These are phyloP conservation scores for Aspergillus nidulans DNA, from an alignment of 495 filamentous ascomycete species.

Conservation along the genomic window DNA sequence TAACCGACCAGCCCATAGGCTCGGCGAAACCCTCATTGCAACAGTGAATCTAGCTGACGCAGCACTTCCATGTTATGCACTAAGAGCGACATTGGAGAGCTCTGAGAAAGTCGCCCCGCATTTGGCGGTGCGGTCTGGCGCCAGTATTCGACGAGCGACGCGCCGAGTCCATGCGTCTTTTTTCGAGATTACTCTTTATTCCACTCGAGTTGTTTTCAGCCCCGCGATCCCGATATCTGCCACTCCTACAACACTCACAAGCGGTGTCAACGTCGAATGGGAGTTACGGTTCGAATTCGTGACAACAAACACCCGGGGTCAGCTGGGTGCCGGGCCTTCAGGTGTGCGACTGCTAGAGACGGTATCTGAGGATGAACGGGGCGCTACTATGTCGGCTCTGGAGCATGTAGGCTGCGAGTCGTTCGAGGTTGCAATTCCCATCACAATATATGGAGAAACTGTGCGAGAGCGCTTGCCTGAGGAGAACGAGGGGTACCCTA, in stretches of 20 bases:
- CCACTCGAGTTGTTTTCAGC: slow-evolving; percentile 70
- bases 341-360: slow-evolving; percentile 45
- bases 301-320: slow-evolving; percentile 46
- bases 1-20: slow-evolving; percentile 82
- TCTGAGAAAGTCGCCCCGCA: slow-evolving; percentile 71
- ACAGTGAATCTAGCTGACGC: slow-evolving; percentile 75
- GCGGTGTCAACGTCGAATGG: slow-evolving; percentile 80
- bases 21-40: slow-evolving; percentile 80
- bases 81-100: slow-evolving; percentile 72
- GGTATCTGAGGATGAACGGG: slow-evolving; percentile 68
- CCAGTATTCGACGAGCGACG: slow-evolving; percentile 80
- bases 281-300: slow-evolving; percentile 86
- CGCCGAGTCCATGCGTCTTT: slow-evolving; percentile 69
- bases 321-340: slow-evolving; percentile 28
- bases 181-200: slow-evolving; percentile 76
- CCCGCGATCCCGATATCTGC: slow-evolving; percentile 74
- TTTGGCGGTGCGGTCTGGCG: slow-evolving; percentile 76
- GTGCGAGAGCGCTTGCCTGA: slow-evolving; percentile 40
- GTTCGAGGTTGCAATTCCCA: slow-evolving; percentile 81
- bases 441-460: slow-evolving; percentile 76
- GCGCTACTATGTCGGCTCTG: slow-evolving; percentile 62
- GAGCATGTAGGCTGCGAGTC: slow-evolving; percentile 79
- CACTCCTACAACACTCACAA: slow-evolving; percentile 87
- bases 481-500: slow-evolving; percentile 45
- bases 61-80: slow-evolving; percentile 72